phyloP scores from a whole-genome alignment of 192 early-diverging fungal genomes.

The Neocallimastix lanati region DNA sequence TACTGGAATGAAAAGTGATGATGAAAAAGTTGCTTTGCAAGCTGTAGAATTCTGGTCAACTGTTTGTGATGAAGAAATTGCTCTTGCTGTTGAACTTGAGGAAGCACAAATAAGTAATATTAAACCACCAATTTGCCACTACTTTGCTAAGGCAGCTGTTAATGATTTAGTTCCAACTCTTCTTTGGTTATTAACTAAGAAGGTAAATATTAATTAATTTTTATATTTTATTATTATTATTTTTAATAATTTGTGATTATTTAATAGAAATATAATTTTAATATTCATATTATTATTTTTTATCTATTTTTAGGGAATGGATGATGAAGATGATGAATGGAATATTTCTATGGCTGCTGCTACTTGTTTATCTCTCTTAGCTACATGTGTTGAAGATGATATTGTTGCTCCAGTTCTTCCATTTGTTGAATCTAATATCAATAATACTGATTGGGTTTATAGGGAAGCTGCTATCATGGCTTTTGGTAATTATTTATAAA shows the following conservation, averaged over 20 bases:
- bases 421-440: slow-evolving; percentile 76
- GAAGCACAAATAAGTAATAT: slow-evolving; percentile 17
- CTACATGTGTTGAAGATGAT: slow-evolving; percentile 57
- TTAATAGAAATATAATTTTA: too few species aligned
- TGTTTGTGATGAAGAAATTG: slow-evolving; percentile 87
- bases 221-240: neutral
- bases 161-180: slow-evolving; percentile 71
- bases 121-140: slow-evolving; percentile 11
- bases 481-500: slow-evolving; percentile 35
- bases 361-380: slow-evolving; percentile 77
- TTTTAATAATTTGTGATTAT: neutral
- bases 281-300: neutral
- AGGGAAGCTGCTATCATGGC: slow-evolving; percentile 96
- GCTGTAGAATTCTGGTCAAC: slow-evolving; percentile 99
- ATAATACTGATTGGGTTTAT: slow-evolving; percentile 72
- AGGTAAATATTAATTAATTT: slow-evolving; percentile 6
- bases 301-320: slow-evolving; percentile 51
- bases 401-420: slow-evolving; percentile 73
- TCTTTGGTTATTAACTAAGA: slow-evolving; percentile 77
- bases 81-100: slow-evolving; percentile 35
- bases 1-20: slow-evolving; percentile 74
- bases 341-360: slow-evolving; percentile 94
- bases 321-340: slow-evolving; percentile 99
- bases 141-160: slow-evolving; percentile 63
- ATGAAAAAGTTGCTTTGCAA: slow-evolving; percentile 79